Conservation (phyloP, 345 rosid genomes). For the Aquilaria malaccensis region DNA sequence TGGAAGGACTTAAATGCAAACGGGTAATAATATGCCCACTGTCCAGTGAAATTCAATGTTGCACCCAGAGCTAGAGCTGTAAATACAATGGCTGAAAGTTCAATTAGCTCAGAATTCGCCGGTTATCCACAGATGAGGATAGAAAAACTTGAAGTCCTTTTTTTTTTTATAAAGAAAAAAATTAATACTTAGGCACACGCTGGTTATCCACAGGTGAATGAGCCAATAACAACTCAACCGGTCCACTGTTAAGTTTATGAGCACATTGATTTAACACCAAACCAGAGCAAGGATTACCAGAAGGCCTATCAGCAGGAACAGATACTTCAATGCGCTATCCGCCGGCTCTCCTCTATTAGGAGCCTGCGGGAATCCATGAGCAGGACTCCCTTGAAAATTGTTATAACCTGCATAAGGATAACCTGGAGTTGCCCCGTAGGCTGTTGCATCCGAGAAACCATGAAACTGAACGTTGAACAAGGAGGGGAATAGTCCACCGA, state of each 20-base stretch:
- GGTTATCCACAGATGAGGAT: too few relatives aligned
- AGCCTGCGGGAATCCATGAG: conserved; percentile 34
- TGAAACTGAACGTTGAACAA: conserved; percentile 67
- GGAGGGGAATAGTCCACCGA: conserved; percentile 77
- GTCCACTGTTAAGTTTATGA: too few relatives aligned
- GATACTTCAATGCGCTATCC: conserved; percentile 49
- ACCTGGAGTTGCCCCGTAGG: conserved; percentile 57
- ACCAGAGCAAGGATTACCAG: conserved; percentile 48
- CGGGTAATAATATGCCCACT: too few relatives aligned
- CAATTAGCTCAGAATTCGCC: too few relatives aligned
- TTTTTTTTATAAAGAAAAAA: not conserved
- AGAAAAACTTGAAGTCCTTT: too few relatives aligned
- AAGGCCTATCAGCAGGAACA: conserved; percentile 43
- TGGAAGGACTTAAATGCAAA: too few relatives aligned
- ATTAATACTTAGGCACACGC: too few relatives aligned
- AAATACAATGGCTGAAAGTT: too few relatives aligned
- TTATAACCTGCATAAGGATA: conserved; percentile 54
- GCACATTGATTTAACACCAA: conserved; percentile 30
- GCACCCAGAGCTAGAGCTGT: too few relatives aligned
- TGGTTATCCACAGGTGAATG: too few relatives aligned
- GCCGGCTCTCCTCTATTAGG: conserved; percentile 32
- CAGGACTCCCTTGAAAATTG: conserved; percentile 48
- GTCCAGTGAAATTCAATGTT: too few relatives aligned
- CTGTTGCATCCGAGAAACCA: conserved; percentile 61
- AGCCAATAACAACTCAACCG: not conserved